Evolutionary conservation across 164 flowering plant genomes (phyloP).

Genomic region (Santalum album): DNA sequence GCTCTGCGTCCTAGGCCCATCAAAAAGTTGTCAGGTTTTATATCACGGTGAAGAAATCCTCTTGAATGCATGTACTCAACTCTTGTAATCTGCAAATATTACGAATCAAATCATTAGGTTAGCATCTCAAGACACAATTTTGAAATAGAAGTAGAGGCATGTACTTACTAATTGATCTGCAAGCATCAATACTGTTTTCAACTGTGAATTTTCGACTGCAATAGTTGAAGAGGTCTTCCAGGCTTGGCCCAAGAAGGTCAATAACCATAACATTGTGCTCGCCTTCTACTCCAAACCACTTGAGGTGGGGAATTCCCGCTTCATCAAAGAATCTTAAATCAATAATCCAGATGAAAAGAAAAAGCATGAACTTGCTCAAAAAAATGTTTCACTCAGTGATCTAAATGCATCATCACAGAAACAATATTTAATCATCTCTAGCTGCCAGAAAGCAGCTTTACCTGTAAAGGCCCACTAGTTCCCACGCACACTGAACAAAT

Average conservation of each 20-base stretch:
- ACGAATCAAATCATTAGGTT: neutral
- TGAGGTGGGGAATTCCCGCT: constrained; percentile 68
- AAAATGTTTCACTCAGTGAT: neutral
- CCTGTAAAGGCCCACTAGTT: neutral
- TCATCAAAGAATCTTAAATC: constrained; percentile 10
- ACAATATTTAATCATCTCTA: neutral
- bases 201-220: constrained; percentile 52
- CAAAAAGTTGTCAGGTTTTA: constrained; percentile 70
- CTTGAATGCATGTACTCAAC: constrained; percentile 66
- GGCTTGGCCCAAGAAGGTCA: constrained; percentile 70
- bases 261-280: constrained; percentile 62
- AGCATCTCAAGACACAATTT: neutral
- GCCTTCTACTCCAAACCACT: constrained; percentile 70
- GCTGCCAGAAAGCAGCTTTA: neutral
- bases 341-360: neutral
- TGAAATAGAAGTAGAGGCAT: too few species aligned
- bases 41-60: constrained; percentile 72
- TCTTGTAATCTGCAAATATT: constrained; percentile 44
- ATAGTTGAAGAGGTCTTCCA: constrained; percentile 67
- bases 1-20: constrained; percentile 75
- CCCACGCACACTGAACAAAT: too few species aligned
- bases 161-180: constrained; percentile 62
- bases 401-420: neutral
- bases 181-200: constrained; percentile 70
- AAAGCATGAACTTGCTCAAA: neutral